Evolutionary conservation across 768 basidiomycete genomes (phyloP).

Genomic region (Hericium rajendrae): DNA sequence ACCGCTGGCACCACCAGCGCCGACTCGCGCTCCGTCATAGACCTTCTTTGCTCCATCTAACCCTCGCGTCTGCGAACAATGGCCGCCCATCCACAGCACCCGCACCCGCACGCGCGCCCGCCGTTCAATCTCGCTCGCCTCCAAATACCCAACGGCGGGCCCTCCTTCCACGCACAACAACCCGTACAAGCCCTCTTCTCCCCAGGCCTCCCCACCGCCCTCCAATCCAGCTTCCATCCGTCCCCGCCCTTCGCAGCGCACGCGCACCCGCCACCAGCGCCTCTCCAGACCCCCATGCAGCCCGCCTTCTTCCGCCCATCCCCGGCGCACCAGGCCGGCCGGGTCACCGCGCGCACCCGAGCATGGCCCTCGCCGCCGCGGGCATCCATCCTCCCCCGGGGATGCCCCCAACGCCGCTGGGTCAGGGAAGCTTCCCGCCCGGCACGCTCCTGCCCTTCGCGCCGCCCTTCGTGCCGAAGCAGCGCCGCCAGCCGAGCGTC

Average conservation of each 20-base stretch:
- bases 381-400: slow-evolving; percentile 46
- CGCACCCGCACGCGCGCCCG: slow-evolving; percentile 23
- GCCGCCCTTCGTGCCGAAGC: slow-evolving; percentile 35
- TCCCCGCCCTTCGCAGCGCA: slow-evolving; percentile 36
- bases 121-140: slow-evolving; percentile 37
- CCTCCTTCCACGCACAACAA: slow-evolving; percentile 43
- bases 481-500: slow-evolving; percentile 49
- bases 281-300: slow-evolving; percentile 70
- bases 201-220: slow-evolving; percentile 50
- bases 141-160: slow-evolving; percentile 30
- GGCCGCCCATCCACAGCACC: slow-evolving; percentile 21
- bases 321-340: slow-evolving; percentile 45
- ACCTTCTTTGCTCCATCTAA: not conserved
- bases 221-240: slow-evolving; percentile 45
- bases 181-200: slow-evolving; percentile 50
- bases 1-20: too few relatives aligned
- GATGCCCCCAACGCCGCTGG: slow-evolving; percentile 53
- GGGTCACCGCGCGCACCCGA: slow-evolving; percentile 46
- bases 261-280: slow-evolving; percentile 5
- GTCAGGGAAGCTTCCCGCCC: slow-evolving; percentile 44
- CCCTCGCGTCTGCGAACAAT: not conserved
- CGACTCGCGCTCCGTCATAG: too few relatives aligned
- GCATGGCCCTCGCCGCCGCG: slow-evolving; percentile 53
- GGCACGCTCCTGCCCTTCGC: slow-evolving; percentile 37
- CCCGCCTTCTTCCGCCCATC: slow-evolving; percentile 46